Base-by-base conservation (phyloP, 2,329 filamentous ascomycete species). In the Neodidymelliopsis sp. region DNA sequence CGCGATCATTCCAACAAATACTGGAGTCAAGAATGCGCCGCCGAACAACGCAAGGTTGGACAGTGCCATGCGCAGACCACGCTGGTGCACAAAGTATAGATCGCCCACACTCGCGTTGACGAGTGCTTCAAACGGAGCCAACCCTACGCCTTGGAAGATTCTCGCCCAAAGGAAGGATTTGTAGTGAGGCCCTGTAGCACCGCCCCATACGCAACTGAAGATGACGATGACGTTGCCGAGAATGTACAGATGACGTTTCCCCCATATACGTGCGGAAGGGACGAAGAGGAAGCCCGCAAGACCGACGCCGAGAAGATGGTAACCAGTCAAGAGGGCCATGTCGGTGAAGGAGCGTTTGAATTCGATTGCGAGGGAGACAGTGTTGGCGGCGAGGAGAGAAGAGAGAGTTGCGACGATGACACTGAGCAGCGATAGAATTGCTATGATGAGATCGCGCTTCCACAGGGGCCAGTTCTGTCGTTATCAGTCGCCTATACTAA, bases 41-140 rank as follows among this genome's bases (percentile, higher is more conserved):
- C 87, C 87, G 56, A 88, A 90, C 2, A 90, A 75, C n/a, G 84
- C 81, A 22, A 89, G 78, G 63, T 88, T 89, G 3, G 80, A 81
- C 44, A 96, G 79, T 1, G 93, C 93, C 93, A 97, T 97, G 46
- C 92, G 84, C 60, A 88, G 84, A 23, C 92, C 91, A 41, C 90
- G 82, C 78, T 89, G 85, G 75, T 93, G 93, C 19, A 97, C 91
- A 71, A 87, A 94, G 74, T 93, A 97, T 40, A 97, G 70, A 71
- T 97, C 93, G 29, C 91, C 93, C 6, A 97, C 89, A 37, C 85
- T 87, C 0, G 90, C 90, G 72, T 96, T 96, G 49, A 97, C 87
- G 18, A 97, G 77, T 1, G 90, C 89, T 74, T 97, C 93, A 59
- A 94, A 97, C 0, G 93, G 92, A 7, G 91, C 91, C 13, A 91